Percentiles rank a stretch among this genome's conserved stretches.
Evolutionary conservation across 345 rosid genomes (phyloP).

Genomic region (Psidium guajava): DNA sequence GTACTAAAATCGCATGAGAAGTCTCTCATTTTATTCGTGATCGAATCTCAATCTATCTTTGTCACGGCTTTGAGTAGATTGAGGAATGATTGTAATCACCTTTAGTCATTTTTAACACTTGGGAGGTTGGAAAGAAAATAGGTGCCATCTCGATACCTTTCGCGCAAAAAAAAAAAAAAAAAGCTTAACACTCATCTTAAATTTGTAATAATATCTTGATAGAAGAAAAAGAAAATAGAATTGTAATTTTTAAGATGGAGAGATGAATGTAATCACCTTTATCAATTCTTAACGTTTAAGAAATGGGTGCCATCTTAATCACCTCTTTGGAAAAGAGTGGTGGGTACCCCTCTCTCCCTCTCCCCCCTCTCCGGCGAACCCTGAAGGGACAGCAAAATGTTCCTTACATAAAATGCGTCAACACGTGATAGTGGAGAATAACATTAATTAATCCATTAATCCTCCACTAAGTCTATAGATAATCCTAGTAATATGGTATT

Average conservation of each 20-base stretch:
- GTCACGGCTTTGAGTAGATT: neutral
- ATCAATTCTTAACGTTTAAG: neutral
- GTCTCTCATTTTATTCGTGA: neutral
- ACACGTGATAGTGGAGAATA: neutral
- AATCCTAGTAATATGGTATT: neutral
- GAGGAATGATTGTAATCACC: neutral
- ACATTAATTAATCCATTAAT: neutral
- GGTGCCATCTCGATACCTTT: too few species aligned
- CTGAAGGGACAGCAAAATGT: neutral
- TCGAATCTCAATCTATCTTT: neutral
- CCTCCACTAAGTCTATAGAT: neutral
- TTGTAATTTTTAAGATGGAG: neutral
- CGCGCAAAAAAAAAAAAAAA: too few species aligned
- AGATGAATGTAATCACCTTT: neutral
- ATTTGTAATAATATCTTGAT: too few species aligned
- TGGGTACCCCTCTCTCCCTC: neutral
- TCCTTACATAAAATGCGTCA: neutral
- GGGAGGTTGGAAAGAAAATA: too few species aligned
- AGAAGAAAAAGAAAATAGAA: too few species aligned
- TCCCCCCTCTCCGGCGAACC: neutral
- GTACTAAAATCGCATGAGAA: neutral
- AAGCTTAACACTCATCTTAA: too few species aligned
- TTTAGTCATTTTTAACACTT: neutral
- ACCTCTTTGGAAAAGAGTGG: neutral
- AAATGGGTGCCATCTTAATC: neutral